Base-by-base conservation (phyloP, 352 stramenopile genomes). In the Globisporangium rhizosaccharum region DNA sequence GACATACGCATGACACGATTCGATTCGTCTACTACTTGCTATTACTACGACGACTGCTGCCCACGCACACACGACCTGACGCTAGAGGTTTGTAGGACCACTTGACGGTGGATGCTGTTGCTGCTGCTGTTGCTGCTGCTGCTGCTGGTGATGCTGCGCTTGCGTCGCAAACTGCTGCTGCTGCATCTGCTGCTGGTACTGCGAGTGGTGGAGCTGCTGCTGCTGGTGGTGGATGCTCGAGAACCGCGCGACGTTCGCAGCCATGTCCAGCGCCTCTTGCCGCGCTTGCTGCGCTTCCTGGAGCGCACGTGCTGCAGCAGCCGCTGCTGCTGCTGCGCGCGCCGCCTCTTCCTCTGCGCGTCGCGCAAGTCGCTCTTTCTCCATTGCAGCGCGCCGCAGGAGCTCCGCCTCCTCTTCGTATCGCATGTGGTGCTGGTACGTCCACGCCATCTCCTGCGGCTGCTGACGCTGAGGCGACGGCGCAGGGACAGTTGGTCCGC, bases 191-290 rank as follows among this genome's bases (percentile, higher is more conserved):
- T 66, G 68, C 36, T 71, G 51, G 15, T 61, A 53, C 20, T 57
- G 36, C 36, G 61, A 20, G 14, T 57, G 57, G 11, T 66, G 55
- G 15, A 62, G 65, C 17, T 63, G 62, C 45, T 60, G 71, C 51
- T 72, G 65, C 53, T 89, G 76, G 36, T 90, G 79, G 57, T 92
- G 82, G 57, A 90, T 87, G 56, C 57, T 84, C 51, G 81, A 87
- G 66, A 92, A 92, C 23, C 80, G 75, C 2, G 78, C 81, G 45
- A 83, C 73, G 53, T 79, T 86, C 7, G 81, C 80, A 52, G 84
- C 83, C 84, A 93, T 88, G 51, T 94, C 80, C 67, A 93, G 73
- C 14, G 84, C 85, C 74, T 93, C 79, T 39, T 92, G 76, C 0
- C 84, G 80, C 14, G 85, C 85, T 51, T 91, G 75, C 23, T 88